phyloP scores from a whole-genome alignment of 2,329 filamentous ascomycete genomes.

The Aotearoamyces nothofagi region DNA sequence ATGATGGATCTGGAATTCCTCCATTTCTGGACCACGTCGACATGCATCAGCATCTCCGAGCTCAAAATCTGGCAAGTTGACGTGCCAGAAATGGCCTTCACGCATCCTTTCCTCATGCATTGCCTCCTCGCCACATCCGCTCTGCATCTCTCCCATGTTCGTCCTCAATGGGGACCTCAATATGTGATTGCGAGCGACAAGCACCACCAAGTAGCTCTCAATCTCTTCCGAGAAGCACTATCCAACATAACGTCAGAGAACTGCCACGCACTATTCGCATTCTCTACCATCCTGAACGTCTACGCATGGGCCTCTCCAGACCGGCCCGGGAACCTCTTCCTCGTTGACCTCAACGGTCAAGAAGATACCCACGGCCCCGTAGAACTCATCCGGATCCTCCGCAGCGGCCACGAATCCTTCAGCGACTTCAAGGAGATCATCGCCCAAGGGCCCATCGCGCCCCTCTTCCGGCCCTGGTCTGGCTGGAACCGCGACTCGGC shows the following conservation, averaged over 20 bases:
- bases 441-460: conserved; percentile 2
- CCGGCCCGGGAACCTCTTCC: neutral
- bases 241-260: conserved; percentile 25
- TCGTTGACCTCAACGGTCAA: conserved; percentile 1
- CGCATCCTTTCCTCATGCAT: conserved; percentile 21
- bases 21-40: conserved; percentile 26
- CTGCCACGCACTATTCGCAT: conserved; percentile 18
- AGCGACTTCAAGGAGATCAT: conserved; percentile 1
- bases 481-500: conserved; percentile 1
- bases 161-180: conserved; percentile 4
- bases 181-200: neutral
- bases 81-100: conserved; percentile 12
- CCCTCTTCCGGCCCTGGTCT: conserved; percentile 1
- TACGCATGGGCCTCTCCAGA: conserved; percentile 16
- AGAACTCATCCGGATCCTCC: conserved; percentile 6
- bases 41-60: conserved; percentile 16
- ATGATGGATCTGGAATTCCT: conserved; percentile 27
- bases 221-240: conserved; percentile 24
- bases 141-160: conserved; percentile 20
- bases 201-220: neutral
- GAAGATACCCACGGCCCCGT: neutral
- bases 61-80: conserved; percentile 11
- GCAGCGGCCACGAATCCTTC: conserved; percentile 3
- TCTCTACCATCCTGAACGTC: conserved; percentile 18
- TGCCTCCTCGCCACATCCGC: conserved; percentile 21